phyloP scores from a whole-genome alignment of 2,329 filamentous ascomycete genomes.

The Alternaria hordeiaustralica region DNA sequence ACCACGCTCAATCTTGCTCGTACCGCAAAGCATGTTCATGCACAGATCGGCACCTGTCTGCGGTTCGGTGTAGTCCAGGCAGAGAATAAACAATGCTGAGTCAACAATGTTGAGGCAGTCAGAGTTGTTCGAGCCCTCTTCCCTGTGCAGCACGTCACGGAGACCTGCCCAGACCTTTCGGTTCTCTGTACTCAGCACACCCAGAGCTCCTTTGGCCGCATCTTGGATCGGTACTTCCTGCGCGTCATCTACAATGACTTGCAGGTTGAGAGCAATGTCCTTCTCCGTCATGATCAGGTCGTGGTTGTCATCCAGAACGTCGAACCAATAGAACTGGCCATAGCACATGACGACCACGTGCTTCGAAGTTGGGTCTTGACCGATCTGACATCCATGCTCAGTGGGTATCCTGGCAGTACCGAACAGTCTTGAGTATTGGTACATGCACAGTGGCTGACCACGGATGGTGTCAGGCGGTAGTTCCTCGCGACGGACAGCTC shows the following conservation, averaged over 20 bases:
- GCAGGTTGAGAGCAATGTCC: slow-evolving; percentile 87
- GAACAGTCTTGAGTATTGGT: slow-evolving; percentile 94
- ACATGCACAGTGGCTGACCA: slow-evolving; percentile 92
- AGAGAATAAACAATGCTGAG: slow-evolving; percentile 89
- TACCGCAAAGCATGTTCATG: slow-evolving; percentile 98
- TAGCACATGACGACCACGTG: slow-evolving; percentile 93
- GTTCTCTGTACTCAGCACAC: slow-evolving; percentile 94
- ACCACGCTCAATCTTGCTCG: slow-evolving; percentile 86
- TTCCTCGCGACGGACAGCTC: slow-evolving; percentile 91
- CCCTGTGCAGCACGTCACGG: slow-evolving; percentile 83
- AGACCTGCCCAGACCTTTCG: slow-evolving; percentile 94
- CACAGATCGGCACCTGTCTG: slow-evolving; percentile 82
- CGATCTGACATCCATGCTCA: slow-evolving; percentile 92
- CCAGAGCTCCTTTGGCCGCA: slow-evolving; percentile 91
- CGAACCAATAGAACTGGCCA: slow-evolving; percentile 99
- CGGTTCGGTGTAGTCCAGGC: slow-evolving; percentile 91
- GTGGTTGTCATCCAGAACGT: slow-evolving; percentile 91
- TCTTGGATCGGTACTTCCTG: slow-evolving; percentile 88
- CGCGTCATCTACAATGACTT: slow-evolving; percentile 91
- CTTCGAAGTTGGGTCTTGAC: slow-evolving; percentile 90
- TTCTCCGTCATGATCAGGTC: slow-evolving; percentile 98
- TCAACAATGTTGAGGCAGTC: slow-evolving; percentile 97
- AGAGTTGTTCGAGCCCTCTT: slow-evolving; percentile 90
- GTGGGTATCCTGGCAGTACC: slow-evolving; percentile 94
- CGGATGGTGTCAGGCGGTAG: slow-evolving; percentile 85